Percentiles rank a stretch among this genome's conserved stretches.
Evolutionary conservation across 2,329 filamentous ascomycete species (phyloP).

Genomic region (Phyllosticta citribraziliensis): DNA sequence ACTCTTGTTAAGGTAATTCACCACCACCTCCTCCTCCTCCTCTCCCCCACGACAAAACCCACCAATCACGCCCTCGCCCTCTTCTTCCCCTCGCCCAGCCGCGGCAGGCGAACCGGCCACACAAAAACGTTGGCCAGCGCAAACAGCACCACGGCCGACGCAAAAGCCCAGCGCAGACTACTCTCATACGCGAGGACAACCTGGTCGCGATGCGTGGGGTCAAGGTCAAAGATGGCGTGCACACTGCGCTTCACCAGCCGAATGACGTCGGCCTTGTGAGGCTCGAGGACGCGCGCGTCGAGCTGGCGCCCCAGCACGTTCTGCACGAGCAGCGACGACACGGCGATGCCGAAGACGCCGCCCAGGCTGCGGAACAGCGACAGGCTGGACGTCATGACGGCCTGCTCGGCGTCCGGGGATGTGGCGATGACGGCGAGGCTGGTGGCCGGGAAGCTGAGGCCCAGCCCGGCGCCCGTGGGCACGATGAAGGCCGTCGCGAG

Average conservation of each 20-base stretch:
- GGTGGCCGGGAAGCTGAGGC: conserved; percentile 32
- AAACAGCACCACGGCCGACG: conserved; percentile 35
- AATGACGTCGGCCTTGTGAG: conserved; percentile 45
- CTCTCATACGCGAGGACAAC: conserved; percentile 30
- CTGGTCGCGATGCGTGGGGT: conserved; percentile 36
- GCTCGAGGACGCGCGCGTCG: conserved; percentile 46
- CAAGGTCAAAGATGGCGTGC: conserved; percentile 36
- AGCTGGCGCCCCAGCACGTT: conserved; percentile 57
- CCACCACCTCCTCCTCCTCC: too few species aligned
- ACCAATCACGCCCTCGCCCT: neutral
- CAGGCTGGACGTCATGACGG: conserved; percentile 45
- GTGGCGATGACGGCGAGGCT: conserved; percentile 33
- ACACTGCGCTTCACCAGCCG: conserved; percentile 42
- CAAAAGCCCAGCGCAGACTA: conserved; percentile 33
- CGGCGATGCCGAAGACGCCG: conserved; percentile 62
- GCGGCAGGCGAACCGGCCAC: conserved; percentile 45
- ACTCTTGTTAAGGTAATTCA: too few species aligned
- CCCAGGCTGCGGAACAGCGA: conserved; percentile 64
- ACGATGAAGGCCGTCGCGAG: conserved; percentile 32
- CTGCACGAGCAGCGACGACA: conserved; percentile 63
- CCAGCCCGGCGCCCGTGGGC: conserved; percentile 31
- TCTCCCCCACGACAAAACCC: too few species aligned
- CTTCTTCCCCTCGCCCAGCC: conserved; percentile 30
- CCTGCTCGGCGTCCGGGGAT: conserved; percentile 35
- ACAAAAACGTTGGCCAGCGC: conserved; percentile 43